Percentiles rank a stretch among this genome's conserved stretches.
Conservation (phyloP, 257 asterid species). For the Orobanche coerulescens region DNA sequence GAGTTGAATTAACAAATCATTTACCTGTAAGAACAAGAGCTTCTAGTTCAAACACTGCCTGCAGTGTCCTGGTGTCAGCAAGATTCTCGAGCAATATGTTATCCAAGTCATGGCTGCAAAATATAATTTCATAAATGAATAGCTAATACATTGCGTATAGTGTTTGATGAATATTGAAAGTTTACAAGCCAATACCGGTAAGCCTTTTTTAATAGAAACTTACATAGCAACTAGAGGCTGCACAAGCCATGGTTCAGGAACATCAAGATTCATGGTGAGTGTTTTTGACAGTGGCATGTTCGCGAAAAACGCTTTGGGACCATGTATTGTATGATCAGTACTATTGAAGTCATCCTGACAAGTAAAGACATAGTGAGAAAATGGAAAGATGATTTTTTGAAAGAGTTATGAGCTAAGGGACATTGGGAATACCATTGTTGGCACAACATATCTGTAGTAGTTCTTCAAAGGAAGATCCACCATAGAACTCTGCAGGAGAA, state of each 20-base stretch:
- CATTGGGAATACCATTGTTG: conserved; percentile 63
- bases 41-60: conserved; percentile 95
- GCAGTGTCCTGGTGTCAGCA: conserved; percentile 82
- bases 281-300: conserved; percentile 96
- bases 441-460: conserved; percentile 95
- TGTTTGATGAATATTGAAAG: background rate
- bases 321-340: conserved; percentile 58
- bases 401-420: conserved; percentile 21
- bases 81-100: conserved; percentile 93
- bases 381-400: conserved; percentile 10
- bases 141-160: background rate
- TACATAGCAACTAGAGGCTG: conserved; percentile 95
- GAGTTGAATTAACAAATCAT: background rate
- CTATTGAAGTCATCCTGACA: conserved; percentile 90
- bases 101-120: conserved; percentile 91
- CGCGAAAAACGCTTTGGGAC: conserved; percentile 92
- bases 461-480: conserved; percentile 98
- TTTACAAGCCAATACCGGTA: background rate
- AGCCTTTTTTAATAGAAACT: conserved; percentile 22
- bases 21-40: conserved; percentile 96
- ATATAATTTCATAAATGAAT: conserved; percentile 8
- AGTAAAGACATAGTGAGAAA: conserved; percentile 27
- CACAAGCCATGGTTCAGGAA: conserved; percentile 98
- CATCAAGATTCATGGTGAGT: conserved; percentile 98
- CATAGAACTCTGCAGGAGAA: conserved; percentile 73